These are phyloP conservation scores for Fistulinella prunicolor DNA, from an alignment of 768 basidiomycete genomes.

Conservation along the genomic window DNA sequence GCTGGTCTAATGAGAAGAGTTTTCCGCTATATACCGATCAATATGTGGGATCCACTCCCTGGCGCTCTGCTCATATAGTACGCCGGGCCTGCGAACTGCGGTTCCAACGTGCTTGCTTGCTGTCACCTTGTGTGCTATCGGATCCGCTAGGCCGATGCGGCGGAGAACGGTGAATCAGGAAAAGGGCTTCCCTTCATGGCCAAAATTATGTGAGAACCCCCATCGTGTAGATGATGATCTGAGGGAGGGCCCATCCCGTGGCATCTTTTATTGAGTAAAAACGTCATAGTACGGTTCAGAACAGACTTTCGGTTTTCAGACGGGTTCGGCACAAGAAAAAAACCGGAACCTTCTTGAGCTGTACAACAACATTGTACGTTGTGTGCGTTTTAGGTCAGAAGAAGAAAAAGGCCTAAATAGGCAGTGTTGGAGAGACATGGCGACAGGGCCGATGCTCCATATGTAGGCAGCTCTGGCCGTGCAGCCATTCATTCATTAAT, in stretches of 20 bases:
- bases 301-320: background rate
- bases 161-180: conserved; percentile 6
- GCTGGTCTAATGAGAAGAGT: background rate
- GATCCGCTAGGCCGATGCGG: background rate
- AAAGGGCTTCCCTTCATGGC: background rate
- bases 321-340: background rate
- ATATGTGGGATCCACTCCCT: conserved; percentile 1
- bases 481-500: background rate
- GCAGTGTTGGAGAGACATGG: conserved; percentile 2
- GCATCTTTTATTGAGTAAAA: background rate
- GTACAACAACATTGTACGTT: too few species aligned
- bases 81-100: background rate
- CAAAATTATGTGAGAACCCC: conserved; percentile 7
- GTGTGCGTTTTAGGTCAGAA: background rate
- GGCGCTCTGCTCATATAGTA: background rate
- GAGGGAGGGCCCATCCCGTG: too few species aligned
- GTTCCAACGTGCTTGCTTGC: background rate
- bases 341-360: too few species aligned
- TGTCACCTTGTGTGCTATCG: background rate
- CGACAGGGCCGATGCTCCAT: conserved; percentile 10
- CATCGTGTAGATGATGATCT: too few species aligned
- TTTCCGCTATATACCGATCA: background rate
- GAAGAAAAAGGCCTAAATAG: background rate
- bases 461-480: conserved; percentile 17
- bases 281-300: background rate